Conservation (phyloP, 2,329 filamentous ascomycete species). For the Colletotrichum sp. region DNA sequence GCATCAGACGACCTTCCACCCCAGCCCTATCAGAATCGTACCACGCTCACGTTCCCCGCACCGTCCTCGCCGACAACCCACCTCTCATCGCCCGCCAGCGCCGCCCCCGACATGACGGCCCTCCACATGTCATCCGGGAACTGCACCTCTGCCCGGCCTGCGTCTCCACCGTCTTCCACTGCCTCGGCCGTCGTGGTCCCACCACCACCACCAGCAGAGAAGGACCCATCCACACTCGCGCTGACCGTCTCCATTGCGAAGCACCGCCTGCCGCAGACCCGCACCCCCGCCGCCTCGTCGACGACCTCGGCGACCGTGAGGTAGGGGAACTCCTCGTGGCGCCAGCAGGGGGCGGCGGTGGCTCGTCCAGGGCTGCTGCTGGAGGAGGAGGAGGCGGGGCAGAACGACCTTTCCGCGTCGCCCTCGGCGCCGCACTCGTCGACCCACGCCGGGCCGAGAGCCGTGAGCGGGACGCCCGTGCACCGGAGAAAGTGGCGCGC, state of each 20-base stretch:
- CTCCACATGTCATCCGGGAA: slow-evolving; percentile 50
- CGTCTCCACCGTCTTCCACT: not conserved
- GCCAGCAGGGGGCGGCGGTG: slow-evolving; percentile 54
- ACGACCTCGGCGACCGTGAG: slow-evolving; percentile 51
- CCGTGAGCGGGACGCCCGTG: slow-evolving; percentile 59
- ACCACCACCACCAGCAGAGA: not conserved
- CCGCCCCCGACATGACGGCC: slow-evolving; percentile 55
- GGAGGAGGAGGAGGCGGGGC: slow-evolving; percentile 19
- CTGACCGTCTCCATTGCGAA: slow-evolving; percentile 53
- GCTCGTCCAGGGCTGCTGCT: not conserved
- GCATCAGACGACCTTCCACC: not conserved
- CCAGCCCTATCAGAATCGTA: slow-evolving; percentile 48
- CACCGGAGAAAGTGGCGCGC: slow-evolving; percentile 50
- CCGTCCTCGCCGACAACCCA: slow-evolving; percentile 67
- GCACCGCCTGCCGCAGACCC: slow-evolving; percentile 49
- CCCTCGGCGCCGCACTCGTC: slow-evolving; percentile 50
- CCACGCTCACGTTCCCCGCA: slow-evolving; percentile 54
- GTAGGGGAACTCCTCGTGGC: slow-evolving; percentile 58
- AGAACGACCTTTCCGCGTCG: slow-evolving; percentile 46
- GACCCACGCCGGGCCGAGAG: slow-evolving; percentile 53
- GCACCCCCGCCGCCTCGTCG: slow-evolving; percentile 49
- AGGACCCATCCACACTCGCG: slow-evolving; percentile 31
- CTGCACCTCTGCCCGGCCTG: slow-evolving; percentile 37
- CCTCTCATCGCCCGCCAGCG: slow-evolving; percentile 63
- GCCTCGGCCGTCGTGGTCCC: not conserved